Evolutionary conservation across 164 flowering plant genomes (phyloP).

Genomic region (Macadamia integrifolia): DNA sequence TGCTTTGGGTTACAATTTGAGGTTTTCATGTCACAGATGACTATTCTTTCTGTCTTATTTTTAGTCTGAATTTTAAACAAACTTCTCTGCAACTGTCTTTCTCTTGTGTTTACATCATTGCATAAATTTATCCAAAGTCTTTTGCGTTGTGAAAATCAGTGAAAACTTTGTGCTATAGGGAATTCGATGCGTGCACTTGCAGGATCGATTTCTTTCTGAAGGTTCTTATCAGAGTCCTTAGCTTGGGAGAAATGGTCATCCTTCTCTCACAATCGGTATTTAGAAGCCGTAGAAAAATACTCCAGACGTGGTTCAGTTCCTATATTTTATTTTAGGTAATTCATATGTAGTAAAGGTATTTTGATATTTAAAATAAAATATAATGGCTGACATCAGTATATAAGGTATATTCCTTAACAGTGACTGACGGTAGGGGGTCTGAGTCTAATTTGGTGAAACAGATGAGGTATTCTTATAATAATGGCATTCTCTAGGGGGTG

Average conservation of each 20-base stretch:
- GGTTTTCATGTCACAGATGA: neutral
- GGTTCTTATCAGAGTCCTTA: constrained; percentile 63
- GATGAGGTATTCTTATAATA: no score
- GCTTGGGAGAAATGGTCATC: constrained; percentile 87
- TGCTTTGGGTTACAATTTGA: neutral
- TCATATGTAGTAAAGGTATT: no score
- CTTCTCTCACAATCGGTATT: constrained; percentile 64
- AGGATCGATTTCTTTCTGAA: constrained; percentile 76
- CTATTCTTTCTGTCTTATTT: neutral
- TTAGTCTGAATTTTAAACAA: neutral
- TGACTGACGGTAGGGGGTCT: no score
- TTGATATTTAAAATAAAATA: no score
- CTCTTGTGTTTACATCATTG: neutral
- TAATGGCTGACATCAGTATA: no score
- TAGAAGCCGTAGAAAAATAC: constrained; percentile 71
- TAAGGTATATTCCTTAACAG: no score
- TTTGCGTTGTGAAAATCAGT: neutral
- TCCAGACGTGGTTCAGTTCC: constrained; percentile 71
- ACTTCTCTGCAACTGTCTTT: neutral
- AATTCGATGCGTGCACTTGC: constrained; percentile 41
- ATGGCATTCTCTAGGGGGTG: no score
- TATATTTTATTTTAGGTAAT: no score
- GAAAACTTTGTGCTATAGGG: constrained; percentile 27
- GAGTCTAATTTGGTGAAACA: no score
- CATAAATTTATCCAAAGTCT: neutral